These are phyloP conservation scores for Lodderomyces theae DNA, from an alignment of 1,139 yeast species.

Conservation along the genomic window DNA sequence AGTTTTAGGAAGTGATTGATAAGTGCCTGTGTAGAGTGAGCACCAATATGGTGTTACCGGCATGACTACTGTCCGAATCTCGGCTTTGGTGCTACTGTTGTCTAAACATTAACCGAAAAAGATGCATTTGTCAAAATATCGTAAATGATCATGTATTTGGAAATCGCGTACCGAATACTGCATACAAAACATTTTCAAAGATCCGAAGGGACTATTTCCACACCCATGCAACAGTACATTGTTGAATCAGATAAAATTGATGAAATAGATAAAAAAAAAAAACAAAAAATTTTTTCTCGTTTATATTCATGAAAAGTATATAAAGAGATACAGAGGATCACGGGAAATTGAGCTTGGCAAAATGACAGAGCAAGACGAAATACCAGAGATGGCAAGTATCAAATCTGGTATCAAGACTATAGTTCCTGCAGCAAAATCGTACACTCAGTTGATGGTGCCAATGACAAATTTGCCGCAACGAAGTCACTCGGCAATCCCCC, in stretches of 20 bases:
- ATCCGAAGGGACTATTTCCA: background rate
- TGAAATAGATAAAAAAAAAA: constrained; percentile 13
- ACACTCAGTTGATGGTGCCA: background rate
- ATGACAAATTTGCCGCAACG: constrained; percentile 9
- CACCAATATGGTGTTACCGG: no score
- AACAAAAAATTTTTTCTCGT: constrained; percentile 5
- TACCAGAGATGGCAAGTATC: background rate
- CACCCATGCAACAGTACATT: constrained; percentile 2
- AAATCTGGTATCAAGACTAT: background rate
- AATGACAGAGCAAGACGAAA: background rate
- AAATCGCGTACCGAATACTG: no score
- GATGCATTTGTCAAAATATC: background rate
- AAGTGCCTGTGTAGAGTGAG: no score
- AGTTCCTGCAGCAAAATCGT: background rate
- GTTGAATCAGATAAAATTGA: constrained; percentile 7
- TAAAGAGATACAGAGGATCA: background rate
- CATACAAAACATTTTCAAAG: background rate
- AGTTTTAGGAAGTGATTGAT: no score
- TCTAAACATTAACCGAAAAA: background rate
- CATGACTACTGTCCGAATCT: background rate
- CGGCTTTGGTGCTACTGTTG: no score
- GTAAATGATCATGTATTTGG: constrained; percentile 5
- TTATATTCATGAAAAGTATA: background rate
- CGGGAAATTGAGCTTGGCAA: background rate
- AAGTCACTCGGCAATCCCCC: constrained; percentile 11